Conservation (phyloP, 1,284 basidiomycete species). For the Melampsora larici-populina region DNA sequence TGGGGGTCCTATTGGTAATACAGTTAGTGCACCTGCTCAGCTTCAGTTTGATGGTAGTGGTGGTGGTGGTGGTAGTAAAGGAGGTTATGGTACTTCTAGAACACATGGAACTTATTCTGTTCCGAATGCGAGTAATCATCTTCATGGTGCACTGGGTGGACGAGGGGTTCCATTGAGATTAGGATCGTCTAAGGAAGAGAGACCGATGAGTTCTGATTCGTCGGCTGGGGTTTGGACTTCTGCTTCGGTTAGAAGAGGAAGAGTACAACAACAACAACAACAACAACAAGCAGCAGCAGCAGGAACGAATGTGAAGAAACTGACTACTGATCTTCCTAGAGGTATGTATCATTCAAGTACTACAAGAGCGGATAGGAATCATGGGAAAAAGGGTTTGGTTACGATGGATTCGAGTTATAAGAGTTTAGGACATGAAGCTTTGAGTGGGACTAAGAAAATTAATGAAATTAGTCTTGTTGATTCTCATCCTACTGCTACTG, state of each 20-base stretch:
- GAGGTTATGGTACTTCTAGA: not conserved
- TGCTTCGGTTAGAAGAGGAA: slow-evolving; percentile 27
- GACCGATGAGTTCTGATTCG: slow-evolving; percentile 10
- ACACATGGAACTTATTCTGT: not conserved
- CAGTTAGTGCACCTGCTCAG: slow-evolving; percentile 39
- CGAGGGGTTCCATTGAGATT: not conserved
- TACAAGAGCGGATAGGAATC: no score
- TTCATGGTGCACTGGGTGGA: not conserved
- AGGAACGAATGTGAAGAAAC: not conserved
- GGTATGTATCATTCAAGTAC: not conserved
- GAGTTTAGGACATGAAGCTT: not conserved
- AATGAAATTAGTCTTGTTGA: not conserved
- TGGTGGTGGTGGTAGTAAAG: not conserved
- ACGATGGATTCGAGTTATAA: no score
- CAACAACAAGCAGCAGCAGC: not conserved
- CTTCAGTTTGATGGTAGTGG: slow-evolving; percentile 12
- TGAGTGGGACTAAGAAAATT: not conserved
- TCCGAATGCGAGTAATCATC: not conserved
- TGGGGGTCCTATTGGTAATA: slow-evolving; percentile 30
- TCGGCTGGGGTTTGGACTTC: slow-evolving; percentile 22
- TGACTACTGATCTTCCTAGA: not conserved
- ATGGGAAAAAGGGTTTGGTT: no score
- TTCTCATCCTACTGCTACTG: not conserved
- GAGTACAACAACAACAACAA: slow-evolving; percentile 20
- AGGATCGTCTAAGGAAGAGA: not conserved